Base-by-base conservation (phyloP, 805 yeast species). In the Starmera quercuum region DNA sequence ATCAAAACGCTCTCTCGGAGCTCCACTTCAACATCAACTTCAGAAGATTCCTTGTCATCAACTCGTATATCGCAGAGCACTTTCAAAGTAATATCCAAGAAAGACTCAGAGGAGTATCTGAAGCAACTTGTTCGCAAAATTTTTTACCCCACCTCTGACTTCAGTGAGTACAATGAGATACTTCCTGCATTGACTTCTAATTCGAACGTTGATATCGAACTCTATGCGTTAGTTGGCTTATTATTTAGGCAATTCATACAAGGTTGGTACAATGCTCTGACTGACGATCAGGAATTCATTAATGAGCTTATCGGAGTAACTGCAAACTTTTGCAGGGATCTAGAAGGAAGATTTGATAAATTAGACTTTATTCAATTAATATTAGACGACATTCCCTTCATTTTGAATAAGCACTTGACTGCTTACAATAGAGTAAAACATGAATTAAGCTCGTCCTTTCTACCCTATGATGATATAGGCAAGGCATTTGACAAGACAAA, bases 161-260 rank as follows among this genome's bases (percentile, higher is more conserved):
- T 35, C 30, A 31, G 40, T 7, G 45, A 45, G 36, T 34, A 39
- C 16, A 38, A 32, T 20, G 55, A 51, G 15, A 33, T 35, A 8
- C 47, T 68, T 3, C 71, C 73, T 0, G 51, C 59, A 1, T 44
- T 68, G 27, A 62, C 71, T 1, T 54, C 64, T 2, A 60, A 66
- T 0, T 40, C 56, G 1, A 47, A 41, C 2, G 59, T 73, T 4
- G 75, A 72, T 41, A 34, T 56, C 2, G 66, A 71, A 41, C 47
- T 73, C 11, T 68, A 71, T 41, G 62, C 71, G 2, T 41, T 75
- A 5, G 38, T 71, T 5, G 73, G 74, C 0, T 50, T 73, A 11
- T 45, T 73, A 5, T 36, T 71, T 27, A 58, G 64, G 17, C 67
- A 66, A 33, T 75, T 74, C 41, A 60, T 74, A 4, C 53, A 59